Evolutionary conservation across 495 filamentous ascomycete genomes (phyloP).

Genomic region (Hypoxylon lienhwacheense): DNA sequence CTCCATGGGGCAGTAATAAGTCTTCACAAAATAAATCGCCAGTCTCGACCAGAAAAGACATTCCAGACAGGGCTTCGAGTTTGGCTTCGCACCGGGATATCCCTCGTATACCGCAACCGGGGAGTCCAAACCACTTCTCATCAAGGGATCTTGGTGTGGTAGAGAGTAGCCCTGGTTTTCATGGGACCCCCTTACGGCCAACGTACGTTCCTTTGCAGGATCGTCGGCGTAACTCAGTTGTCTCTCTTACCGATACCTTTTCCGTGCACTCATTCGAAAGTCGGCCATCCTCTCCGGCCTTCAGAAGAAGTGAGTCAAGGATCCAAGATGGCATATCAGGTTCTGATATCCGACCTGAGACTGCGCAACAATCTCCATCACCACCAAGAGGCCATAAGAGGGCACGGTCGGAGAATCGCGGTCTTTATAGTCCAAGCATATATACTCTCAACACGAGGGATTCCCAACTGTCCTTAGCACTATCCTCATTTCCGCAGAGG

Average conservation of each 20-base stretch:
- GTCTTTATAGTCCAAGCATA: slow-evolving; percentile 58
- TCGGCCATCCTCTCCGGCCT: slow-evolving; percentile 54
- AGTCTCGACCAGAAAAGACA: slow-evolving; percentile 3
- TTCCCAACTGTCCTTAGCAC: slow-evolving; percentile 64
- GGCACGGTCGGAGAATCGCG: slow-evolving; percentile 41
- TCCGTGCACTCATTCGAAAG: slow-evolving; percentile 53
- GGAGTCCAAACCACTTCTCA: slow-evolving; percentile 43
- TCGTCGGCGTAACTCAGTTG: slow-evolving; percentile 57
- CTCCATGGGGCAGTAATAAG: slow-evolving; percentile 29
- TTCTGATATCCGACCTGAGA: slow-evolving; percentile 53
- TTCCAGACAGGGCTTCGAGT: slow-evolving; percentile 31
- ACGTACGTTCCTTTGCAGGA: slow-evolving; percentile 58
- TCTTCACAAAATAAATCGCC: slow-evolving; percentile 13
- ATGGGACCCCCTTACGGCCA: slow-evolving; percentile 43
- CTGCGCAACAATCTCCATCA: slow-evolving; percentile 22
- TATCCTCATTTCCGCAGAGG: slow-evolving; percentile 55
- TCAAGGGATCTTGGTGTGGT: slow-evolving; percentile 35
- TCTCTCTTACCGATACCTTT: slow-evolving; percentile 63
- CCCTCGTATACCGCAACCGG: slow-evolving; percentile 47
- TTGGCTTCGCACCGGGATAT: slow-evolving; percentile 35
- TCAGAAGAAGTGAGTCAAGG: slow-evolving; percentile 50
- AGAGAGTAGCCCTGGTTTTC: slow-evolving; percentile 7
- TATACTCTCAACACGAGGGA: slow-evolving; percentile 69
- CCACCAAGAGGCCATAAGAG: slow-evolving; percentile 31
- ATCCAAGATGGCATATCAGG: slow-evolving; percentile 53